Evolutionary conservation across 176 grass and related monocot species (phyloP).

Genomic region (Avena sativa): DNA sequence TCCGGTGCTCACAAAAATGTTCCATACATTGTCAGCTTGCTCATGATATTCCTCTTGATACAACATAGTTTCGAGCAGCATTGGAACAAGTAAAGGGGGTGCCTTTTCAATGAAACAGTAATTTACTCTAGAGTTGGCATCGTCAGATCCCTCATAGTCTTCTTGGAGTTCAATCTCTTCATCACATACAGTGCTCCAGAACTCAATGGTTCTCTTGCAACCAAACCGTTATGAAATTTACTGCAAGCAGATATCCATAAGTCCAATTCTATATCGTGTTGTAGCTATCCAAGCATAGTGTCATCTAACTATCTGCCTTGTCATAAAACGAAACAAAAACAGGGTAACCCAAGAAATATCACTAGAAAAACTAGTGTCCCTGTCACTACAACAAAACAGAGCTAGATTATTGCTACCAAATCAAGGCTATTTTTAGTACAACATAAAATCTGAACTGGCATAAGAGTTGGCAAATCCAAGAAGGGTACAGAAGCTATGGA

Average conservation of each 20-base stretch:
- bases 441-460: not conserved
- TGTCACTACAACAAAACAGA: not conserved
- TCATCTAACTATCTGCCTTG: too few relatives aligned
- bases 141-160: constrained; percentile 54
- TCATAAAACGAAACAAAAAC: not conserved
- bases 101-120: constrained; percentile 76
- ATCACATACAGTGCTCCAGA: constrained; percentile 79
- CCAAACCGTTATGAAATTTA: too few relatives aligned
- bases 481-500: not conserved
- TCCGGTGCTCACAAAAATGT: constrained; percentile 82
- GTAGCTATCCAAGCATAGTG: too few relatives aligned
- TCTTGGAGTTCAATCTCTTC: constrained; percentile 84
- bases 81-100: constrained; percentile 74
- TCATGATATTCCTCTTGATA: constrained; percentile 93
- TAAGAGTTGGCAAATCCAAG: not conserved
- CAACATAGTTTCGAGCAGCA: constrained; percentile 78
- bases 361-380: constrained; percentile 4
- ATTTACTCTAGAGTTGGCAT: constrained; percentile 60
- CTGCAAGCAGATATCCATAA: too few relatives aligned
- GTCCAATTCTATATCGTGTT: too few relatives aligned
- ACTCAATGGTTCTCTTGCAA: too few relatives aligned
- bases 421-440: not conserved
- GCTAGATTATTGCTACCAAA: not conserved
- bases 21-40: constrained; percentile 81
- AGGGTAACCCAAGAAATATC: not conserved